Percentiles rank a stretch among this genome's conserved stretches.
Evolutionary conservation across 352 stramenopile species (phyloP).

Genomic region (Phytopythium montanum): DNA sequence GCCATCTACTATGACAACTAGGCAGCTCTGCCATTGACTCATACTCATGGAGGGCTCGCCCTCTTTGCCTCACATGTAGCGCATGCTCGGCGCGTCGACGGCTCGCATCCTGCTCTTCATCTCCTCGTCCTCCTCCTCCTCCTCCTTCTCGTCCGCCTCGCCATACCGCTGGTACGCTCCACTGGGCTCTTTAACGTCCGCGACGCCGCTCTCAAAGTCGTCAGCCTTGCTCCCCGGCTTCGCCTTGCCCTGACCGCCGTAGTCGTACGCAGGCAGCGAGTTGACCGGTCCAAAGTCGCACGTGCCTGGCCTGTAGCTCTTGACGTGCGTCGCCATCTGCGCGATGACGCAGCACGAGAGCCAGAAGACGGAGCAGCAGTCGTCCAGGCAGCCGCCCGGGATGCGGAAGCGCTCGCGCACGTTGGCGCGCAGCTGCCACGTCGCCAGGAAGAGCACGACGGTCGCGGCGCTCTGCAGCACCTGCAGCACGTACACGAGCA

Average conservation of each 20-base stretch:
- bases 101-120: background rate
- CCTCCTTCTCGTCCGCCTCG: background rate
- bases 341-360: slow-evolving; percentile 33
- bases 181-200: background rate
- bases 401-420: slow-evolving; percentile 34
- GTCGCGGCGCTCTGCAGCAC: slow-evolving; percentile 6
- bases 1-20: too few relatives aligned
- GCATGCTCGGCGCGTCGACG: background rate
- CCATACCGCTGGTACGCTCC: background rate
- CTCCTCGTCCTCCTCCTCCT: background rate
- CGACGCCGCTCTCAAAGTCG: background rate
- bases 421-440: slow-evolving; percentile 23
- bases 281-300: slow-evolving; percentile 19
- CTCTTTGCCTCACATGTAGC: background rate
- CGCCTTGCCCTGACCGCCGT: background rate
- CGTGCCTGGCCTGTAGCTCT: slow-evolving; percentile 13
- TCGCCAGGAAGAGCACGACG: slow-evolving; percentile 9
- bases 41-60: too few relatives aligned
- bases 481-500: slow-evolving; percentile 20
- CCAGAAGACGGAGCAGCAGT: slow-evolving; percentile 28
- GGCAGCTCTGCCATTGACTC: too few relatives aligned
- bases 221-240: background rate
- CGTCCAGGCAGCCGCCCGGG: slow-evolving; percentile 21
- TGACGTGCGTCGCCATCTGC: slow-evolving; percentile 34
- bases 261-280: background rate